These are phyloP conservation scores for Wickerhamomyces xylosicus DNA, from an alignment of 805 yeast species.

Conservation along the genomic window DNA sequence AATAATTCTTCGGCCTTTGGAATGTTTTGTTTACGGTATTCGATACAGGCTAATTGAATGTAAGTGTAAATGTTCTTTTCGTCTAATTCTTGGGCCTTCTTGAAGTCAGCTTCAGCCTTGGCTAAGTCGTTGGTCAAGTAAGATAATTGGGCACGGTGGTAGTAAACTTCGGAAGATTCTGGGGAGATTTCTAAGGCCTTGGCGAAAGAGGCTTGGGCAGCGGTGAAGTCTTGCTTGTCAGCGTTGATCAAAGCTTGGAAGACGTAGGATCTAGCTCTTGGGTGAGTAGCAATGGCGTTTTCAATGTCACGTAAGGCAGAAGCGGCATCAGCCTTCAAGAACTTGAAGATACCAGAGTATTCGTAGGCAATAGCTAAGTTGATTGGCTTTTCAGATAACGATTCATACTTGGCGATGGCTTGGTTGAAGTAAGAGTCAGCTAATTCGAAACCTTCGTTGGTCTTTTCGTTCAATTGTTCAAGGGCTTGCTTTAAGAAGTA, in stretches of 20 bases:
- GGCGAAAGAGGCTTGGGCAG: constrained; percentile 63
- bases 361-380: constrained; percentile 68
- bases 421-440: constrained; percentile 38
- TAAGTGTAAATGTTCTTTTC: constrained; percentile 72
- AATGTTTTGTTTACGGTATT: constrained; percentile 62
- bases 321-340: constrained; percentile 65
- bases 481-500: constrained; percentile 58
- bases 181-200: constrained; percentile 63
- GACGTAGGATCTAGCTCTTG: constrained; percentile 76
- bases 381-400: constrained; percentile 15
- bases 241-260: constrained; percentile 76
- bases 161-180: constrained; percentile 70
- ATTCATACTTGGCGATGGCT: constrained; percentile 39
- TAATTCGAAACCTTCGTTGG: constrained; percentile 25
- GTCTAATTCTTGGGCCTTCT: constrained; percentile 65
- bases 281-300: constrained; percentile 52
- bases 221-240: constrained; percentile 63
- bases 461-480: constrained; percentile 36
- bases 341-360: constrained; percentile 73
- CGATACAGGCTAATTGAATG: constrained; percentile 88
- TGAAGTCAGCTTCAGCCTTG: constrained; percentile 66
- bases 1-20: constrained; percentile 56
- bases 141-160: constrained; percentile 89
- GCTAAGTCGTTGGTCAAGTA: constrained; percentile 69
- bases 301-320: constrained; percentile 56